Evolutionary conservation across 169 alveolate species (phyloP), one percentile per base, ranked within the genome.

Genomic region (Cyclospora cayetanensis): DNA sequence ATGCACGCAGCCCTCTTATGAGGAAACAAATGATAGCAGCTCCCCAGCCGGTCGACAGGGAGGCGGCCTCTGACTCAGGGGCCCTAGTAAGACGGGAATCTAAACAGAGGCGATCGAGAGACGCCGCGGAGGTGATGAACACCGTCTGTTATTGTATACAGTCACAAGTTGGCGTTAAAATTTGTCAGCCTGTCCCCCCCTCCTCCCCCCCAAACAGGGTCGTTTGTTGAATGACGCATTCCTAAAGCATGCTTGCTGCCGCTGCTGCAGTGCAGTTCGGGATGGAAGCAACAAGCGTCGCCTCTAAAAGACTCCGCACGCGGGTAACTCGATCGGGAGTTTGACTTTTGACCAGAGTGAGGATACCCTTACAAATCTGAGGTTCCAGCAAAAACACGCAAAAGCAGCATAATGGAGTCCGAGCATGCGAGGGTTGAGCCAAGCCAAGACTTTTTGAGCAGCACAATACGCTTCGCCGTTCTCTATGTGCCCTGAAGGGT

Each of bases 21-120:
- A 29, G 22, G 43, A n/a, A n/a, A n/a, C n/a, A n/a, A n/a, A n/a
- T n/a, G n/a, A n/a, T n/a, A n/a, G n/a, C n/a, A n/a, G n/a, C n/a
- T n/a, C n/a, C n/a, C n/a, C n/a, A n/a, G n/a, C n/a, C n/a, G n/a
- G n/a, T n/a, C n/a, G n/a, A n/a, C n/a, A n/a, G n/a, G n/a, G n/a
- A n/a, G n/a, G n/a, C n/a, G n/a, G 79, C 79, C 79, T 31, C 79
- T 29, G 79, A 66, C 79, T 66, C 79, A 29, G 27, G 34, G 79
- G 39, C 43, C 43, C 79, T 25, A 18, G 20, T 9, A 18, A 7
- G 60, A 46, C n/a, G 15, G 60, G n/a, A 15, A 46, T 7, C n/a
- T 7, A 46, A 18, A n/a, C 22, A 25, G 43, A 27, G 79, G 43
- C 42, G 0, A 29, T 18, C 15, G 42, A 18, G 37, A 29, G 79